Evolutionary conservation across 768 basidiomycete genomes (phyloP).

Genomic region (Leccinellum luteum): DNA sequence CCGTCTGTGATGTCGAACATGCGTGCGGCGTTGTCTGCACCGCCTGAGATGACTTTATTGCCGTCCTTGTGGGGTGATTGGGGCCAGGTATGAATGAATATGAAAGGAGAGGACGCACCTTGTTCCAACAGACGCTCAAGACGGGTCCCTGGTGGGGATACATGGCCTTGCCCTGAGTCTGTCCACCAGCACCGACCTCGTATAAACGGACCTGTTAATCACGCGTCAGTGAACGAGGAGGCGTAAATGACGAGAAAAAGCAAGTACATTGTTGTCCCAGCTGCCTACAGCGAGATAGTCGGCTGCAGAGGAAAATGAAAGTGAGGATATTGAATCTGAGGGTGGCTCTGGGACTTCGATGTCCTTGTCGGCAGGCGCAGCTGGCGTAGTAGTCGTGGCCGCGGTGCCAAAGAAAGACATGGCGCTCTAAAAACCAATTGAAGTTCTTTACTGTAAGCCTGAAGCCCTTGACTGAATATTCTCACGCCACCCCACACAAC

Average conservation of each 20-base stretch:
- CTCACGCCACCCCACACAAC: too few species aligned
- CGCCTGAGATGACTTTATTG: constrained; percentile 86
- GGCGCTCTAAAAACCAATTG: neutral
- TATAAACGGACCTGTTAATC: constrained; percentile 78
- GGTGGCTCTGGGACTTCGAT: constrained; percentile 81
- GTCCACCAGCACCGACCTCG: constrained; percentile 77
- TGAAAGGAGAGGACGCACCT: constrained; percentile 41
- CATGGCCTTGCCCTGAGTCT: constrained; percentile 86
- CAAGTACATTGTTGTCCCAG: constrained; percentile 85
- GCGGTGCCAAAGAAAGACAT: constrained; percentile 45
- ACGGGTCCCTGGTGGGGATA: constrained; percentile 91
- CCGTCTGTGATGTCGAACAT: constrained; percentile 90
- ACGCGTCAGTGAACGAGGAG: constrained; percentile 8
- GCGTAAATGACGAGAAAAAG: neutral
- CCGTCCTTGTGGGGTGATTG: constrained; percentile 61
- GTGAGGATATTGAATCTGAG: constrained; percentile 79
- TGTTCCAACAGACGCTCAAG: constrained; percentile 86
- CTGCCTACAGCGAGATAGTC: constrained; percentile 91
- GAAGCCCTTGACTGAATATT: neutral
- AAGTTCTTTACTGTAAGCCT: too few species aligned
- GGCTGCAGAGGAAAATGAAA: constrained; percentile 81
- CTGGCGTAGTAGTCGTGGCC: constrained; percentile 35
- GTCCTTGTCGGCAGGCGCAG: constrained; percentile 61
- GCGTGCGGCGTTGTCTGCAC: constrained; percentile 93
- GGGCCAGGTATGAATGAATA: constrained; percentile 4